A percentile compares a stretch with the other conserved stretches of the same genome.
phyloP scores from a whole-genome alignment of 371 early-diverging fungal species.

The Amoeboaphelidium protococcarum region DNA sequence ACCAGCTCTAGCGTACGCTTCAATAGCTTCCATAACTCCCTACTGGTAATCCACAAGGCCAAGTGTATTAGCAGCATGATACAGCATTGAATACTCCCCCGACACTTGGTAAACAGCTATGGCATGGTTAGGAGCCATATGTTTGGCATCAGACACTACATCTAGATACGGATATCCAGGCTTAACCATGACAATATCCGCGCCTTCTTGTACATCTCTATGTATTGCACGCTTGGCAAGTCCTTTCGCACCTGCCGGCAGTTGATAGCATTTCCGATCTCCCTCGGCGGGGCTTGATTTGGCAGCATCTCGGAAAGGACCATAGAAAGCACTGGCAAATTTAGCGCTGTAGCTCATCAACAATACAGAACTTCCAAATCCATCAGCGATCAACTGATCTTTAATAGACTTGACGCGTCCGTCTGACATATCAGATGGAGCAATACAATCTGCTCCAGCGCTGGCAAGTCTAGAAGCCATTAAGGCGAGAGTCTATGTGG shows the following conservation, averaged over 20 bases:
- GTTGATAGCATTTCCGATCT: constrained; percentile 78
- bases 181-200: constrained; percentile 89
- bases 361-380: constrained; percentile 40
- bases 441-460: constrained; percentile 51
- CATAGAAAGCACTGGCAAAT: constrained; percentile 78
- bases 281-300: constrained; percentile 71
- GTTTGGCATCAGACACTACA: constrained; percentile 66
- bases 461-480: not conserved
- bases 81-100: constrained; percentile 84
- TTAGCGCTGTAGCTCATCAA: constrained; percentile 87
- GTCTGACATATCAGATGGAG: constrained; percentile 96
- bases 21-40: constrained; percentile 60
- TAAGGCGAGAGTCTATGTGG: not conserved
- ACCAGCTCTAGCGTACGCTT: constrained; percentile 62
- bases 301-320: constrained; percentile 91
- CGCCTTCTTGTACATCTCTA: constrained; percentile 83
- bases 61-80: constrained; percentile 54
- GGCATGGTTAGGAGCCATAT: constrained; percentile 15
- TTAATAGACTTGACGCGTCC: constrained; percentile 80
- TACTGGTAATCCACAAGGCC: constrained; percentile 59
- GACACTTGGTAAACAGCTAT: constrained; percentile 77
- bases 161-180: constrained; percentile 86
- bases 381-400: constrained; percentile 34
- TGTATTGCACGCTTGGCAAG: constrained; percentile 63
- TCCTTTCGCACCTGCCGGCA: constrained; percentile 64